Evolutionary conservation across 352 stramenopile species (phyloP), one percentile per base, ranked within the genome.

Genomic region (Aphanomyces astaci): DNA sequence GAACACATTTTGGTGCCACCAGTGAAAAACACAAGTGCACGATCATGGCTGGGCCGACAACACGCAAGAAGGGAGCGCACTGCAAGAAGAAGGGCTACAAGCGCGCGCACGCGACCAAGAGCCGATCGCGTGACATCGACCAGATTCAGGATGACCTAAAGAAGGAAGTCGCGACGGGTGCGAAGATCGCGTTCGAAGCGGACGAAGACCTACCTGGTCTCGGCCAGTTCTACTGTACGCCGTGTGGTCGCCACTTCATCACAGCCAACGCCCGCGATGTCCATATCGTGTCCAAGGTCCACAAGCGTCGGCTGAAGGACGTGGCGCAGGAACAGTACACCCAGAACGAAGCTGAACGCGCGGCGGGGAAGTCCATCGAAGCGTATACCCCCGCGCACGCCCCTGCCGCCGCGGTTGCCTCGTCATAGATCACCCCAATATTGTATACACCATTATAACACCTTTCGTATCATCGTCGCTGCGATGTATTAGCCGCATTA

Each of bases 281-380:
- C 28, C 86, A 95, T 64, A 64, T 93, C 17, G 85, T 80, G 65
- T 89, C 81, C 49, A 95, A 95, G 66, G 84, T 95, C 57, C 86
- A 95, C 79, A 95, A 95, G 72, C 77, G 86, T 57, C 86, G 84
- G 79, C 57, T 95, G 73, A 95, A 95, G 65, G 86, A 95, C 69
- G 86, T 95, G n/a, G 84, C 83, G 19, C 86, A 95, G 74, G 81
- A 92, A 81, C 86, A 95, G 71, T 95, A 95, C 76, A 88, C 83
- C 74, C 86, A 93, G 68, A 88, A 85, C 31, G 86, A 95, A 67
- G 86, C 86, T 33, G 84, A 91, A 63, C 70, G 81, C 17, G 86
- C 74, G 49, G 83, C 86, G 11, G 84, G 86, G 62, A 88, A 88
- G 71, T 78, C 76, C 9, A 67, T 89, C 11, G 86, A 95, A 71